Conservation (phyloP, 139 green algal genomes). For the Coelastrella sp. region DNA sequence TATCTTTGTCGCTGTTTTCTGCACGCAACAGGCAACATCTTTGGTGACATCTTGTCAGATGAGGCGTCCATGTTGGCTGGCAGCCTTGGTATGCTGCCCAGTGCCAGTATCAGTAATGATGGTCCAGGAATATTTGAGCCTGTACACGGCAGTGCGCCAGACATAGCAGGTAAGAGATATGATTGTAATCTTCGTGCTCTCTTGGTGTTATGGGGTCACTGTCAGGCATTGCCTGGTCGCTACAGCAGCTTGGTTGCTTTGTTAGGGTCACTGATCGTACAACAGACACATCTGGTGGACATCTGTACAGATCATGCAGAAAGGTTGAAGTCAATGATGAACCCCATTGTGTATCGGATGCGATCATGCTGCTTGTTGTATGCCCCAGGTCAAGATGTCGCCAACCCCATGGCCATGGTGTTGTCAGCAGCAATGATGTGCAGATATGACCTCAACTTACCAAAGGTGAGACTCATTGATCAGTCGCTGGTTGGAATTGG, state of each 20-base stretch:
- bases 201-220: background rate
- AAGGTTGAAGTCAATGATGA: no score
- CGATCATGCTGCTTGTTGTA: background rate
- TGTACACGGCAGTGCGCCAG: constrained; percentile 96
- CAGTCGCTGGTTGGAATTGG: no score
- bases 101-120: constrained; percentile 88
- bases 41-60: constrained; percentile 99
- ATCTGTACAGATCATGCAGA: no score
- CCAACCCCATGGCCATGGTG: constrained; percentile 95
- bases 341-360: background rate
- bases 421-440: constrained; percentile 99
- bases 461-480: constrained; percentile 55
- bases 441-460: constrained; percentile 93
- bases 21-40: constrained; percentile 91
- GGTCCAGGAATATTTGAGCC: constrained; percentile 98
- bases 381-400: constrained; percentile 70
- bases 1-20: no score
- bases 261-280: background rate
- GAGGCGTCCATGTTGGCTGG: constrained; percentile 98
- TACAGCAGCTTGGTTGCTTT: background rate
- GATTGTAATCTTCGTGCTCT: background rate
- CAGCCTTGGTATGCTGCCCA: constrained; percentile 97
- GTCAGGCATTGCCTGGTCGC: background rate
- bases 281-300: no score
- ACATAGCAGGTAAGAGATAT: constrained; percentile 87